Evolutionary conservation across 2,329 filamentous ascomycete species (phyloP).

Genomic region (Fusarium falciforme): DNA sequence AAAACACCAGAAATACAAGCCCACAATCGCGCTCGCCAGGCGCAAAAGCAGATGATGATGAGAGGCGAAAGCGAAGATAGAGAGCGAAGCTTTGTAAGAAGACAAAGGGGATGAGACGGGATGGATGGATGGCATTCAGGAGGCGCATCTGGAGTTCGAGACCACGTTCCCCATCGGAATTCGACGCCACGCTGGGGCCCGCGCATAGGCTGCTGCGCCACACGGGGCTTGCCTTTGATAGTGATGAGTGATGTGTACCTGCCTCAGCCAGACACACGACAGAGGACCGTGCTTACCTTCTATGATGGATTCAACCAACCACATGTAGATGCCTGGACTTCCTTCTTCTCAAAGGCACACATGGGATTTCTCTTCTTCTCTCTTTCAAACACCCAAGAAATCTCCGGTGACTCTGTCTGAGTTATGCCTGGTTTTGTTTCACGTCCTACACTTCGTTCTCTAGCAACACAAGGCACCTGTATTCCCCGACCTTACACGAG

Average conservation of each 20-base stretch:
- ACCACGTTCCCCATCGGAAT: slow-evolving; percentile 36
- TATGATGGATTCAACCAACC: neutral
- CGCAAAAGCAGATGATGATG: slow-evolving; percentile 27
- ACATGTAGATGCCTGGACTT: neutral
- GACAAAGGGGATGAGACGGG: slow-evolving; percentile 19
- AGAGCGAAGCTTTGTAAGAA: slow-evolving; percentile 10
- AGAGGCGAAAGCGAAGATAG: slow-evolving; percentile 23
- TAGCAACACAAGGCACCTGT: slow-evolving; percentile 7
- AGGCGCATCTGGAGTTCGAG: slow-evolving; percentile 35
- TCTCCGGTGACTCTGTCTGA: neutral
- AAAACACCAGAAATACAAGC: slow-evolving; percentile 23
- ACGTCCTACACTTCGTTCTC: neutral
- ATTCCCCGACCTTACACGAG: slow-evolving; percentile 31
- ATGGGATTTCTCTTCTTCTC: neutral
- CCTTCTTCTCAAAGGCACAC: neutral
- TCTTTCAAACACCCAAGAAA: neutral
- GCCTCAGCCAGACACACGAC: neutral
- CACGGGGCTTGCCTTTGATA: slow-evolving; percentile 17
- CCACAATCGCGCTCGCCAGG: slow-evolving; percentile 33
- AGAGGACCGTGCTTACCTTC: neutral
- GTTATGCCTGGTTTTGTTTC: neutral
- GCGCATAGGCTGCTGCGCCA: slow-evolving; percentile 27
- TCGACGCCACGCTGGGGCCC: slow-evolving; percentile 27
- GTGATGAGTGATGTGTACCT: neutral
- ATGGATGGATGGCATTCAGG: slow-evolving; percentile 32